Percentiles rank a stretch among this genome's conserved stretches.
These are phyloP conservation scores for Pythium dissimile DNA, from an alignment of 352 stramenopile genomes.

Conservation along the genomic window DNA sequence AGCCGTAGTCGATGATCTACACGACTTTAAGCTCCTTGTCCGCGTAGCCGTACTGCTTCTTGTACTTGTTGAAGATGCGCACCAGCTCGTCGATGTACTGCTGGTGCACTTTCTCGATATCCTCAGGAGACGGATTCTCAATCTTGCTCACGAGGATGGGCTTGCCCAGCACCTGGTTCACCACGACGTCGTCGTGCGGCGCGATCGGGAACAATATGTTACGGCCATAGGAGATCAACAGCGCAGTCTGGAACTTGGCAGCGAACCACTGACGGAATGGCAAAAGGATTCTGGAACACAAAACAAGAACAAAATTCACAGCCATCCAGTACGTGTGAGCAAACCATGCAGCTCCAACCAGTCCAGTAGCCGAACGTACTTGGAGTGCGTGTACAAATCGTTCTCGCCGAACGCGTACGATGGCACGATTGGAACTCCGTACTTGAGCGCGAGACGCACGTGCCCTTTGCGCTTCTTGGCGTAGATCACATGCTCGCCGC, in stretches of 20 bases:
- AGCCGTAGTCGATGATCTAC: no score
- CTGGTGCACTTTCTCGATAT: no score
- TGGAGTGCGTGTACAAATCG: constrained; percentile 80
- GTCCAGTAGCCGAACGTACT: no score
- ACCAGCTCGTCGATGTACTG: constrained; percentile 73
- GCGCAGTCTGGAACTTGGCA: constrained; percentile 58
- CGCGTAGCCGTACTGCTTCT: constrained; percentile 63
- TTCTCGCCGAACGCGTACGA: constrained; percentile 81
- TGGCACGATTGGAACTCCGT: constrained; percentile 70
- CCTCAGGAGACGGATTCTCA: constrained; percentile 44
- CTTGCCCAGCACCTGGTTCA: constrained; percentile 76
- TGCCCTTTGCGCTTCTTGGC: constrained; percentile 81
- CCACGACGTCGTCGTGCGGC: constrained; percentile 54
- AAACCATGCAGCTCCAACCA: no score
- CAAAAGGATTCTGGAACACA: constrained; percentile 59
- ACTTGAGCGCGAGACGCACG: constrained; percentile 70
- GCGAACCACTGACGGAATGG: constrained; percentile 66
- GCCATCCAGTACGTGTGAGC: no score
- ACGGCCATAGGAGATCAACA: constrained; percentile 58
- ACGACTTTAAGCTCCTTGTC: constrained; percentile 44
- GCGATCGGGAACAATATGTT: constrained; percentile 57
- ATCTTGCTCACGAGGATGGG: constrained; percentile 67
- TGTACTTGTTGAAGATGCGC: constrained; percentile 84
- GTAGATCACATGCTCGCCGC: constrained; percentile 75
- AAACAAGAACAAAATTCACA: no score